Conservation (phyloP, 2,329 filamentous ascomycete genomes). For the Daldinia eschscholtzii region DNA sequence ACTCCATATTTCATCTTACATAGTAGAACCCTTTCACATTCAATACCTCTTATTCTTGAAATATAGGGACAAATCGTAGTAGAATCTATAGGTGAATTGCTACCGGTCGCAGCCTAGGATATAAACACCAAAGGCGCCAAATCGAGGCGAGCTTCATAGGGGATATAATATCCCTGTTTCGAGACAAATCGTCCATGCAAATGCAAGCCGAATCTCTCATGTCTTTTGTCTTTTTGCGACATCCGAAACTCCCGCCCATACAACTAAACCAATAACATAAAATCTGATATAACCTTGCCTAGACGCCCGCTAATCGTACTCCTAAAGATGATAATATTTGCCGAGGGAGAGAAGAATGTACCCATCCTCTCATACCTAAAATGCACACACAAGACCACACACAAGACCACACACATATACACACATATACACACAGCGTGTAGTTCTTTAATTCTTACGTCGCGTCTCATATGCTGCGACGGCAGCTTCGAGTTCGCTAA, state of each 20-base stretch:
- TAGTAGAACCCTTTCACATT: background rate
- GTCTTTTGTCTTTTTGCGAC: background rate
- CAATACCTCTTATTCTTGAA: background rate
- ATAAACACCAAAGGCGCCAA: constrained; percentile 2
- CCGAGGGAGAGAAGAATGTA: background rate
- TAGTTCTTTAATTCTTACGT: constrained; percentile 32
- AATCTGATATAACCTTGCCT: constrained; percentile 5
- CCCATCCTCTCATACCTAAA: constrained; percentile 8
- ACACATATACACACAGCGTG: background rate
- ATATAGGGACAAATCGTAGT: background rate
- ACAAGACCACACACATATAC: background rate
- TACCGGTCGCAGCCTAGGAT: constrained; percentile 16
- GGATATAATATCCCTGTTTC: background rate
- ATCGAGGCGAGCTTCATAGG: constrained; percentile 16
- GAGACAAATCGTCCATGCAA: constrained; percentile 2
- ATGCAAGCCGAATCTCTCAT: background rate
- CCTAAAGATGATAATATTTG: background rate
- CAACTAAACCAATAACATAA: background rate
- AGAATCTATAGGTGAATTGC: constrained; percentile 19
- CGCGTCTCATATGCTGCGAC: constrained; percentile 60
- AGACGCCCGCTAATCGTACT: constrained; percentile 9
- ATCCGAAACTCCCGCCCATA: background rate
- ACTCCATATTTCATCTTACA: background rate
- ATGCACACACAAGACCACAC: background rate
- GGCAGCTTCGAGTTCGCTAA: constrained; percentile 63